Conservation (phyloP, 257 asterid species). For the Eustoma russellianum region DNA sequence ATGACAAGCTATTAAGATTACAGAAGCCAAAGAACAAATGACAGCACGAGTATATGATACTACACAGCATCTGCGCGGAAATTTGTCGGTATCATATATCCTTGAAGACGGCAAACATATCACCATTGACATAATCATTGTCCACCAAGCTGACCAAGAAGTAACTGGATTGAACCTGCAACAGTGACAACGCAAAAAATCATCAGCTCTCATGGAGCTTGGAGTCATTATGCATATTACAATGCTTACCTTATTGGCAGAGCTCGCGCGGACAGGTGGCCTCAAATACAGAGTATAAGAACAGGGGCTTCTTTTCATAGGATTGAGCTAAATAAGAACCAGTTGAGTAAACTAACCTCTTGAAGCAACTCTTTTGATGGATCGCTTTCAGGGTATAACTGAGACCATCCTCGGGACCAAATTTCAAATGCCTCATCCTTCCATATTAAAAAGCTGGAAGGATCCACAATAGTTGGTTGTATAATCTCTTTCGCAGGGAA, state of each 20-base stretch:
- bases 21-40: neutral
- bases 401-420: slow-evolving; percentile 93
- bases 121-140: slow-evolving; percentile 71
- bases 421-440: slow-evolving; percentile 93
- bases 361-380: slow-evolving; percentile 62
- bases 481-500: slow-evolving; percentile 89
- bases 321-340: neutral
- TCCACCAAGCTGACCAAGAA: slow-evolving; percentile 95
- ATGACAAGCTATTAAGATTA: neutral
- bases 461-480: slow-evolving; percentile 89
- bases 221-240: no score
- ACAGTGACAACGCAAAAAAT: neutral
- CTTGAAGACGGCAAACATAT: slow-evolving; percentile 63
- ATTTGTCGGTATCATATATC: slow-evolving; percentile 33
- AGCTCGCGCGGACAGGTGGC: no score
- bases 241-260: no score
- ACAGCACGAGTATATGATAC: neutral
- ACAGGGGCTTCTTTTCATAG: no score
- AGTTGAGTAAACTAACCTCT: slow-evolving; percentile 38
- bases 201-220: neutral
- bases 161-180: slow-evolving; percentile 62
- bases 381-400: slow-evolving; percentile 65
- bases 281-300: no score
- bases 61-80: neutral
- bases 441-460: slow-evolving; percentile 83